phyloP scores from a whole-genome alignment of 306 rosid species.

The Fragaria nilgerrensis region DNA sequence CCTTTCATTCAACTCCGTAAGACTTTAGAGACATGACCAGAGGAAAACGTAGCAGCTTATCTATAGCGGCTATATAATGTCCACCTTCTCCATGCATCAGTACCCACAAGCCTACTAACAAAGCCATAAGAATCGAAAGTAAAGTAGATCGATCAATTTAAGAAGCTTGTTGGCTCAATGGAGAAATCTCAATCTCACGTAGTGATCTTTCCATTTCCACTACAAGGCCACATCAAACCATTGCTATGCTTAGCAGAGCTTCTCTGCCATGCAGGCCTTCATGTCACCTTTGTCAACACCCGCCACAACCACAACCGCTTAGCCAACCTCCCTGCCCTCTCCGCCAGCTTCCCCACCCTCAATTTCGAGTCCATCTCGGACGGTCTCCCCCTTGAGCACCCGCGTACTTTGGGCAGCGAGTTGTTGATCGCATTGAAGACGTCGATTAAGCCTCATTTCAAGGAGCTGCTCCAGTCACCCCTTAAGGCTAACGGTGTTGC shows the following conservation, averaged over 20 bases:
- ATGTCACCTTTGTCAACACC: slow-evolving; percentile 20
- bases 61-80: no score
- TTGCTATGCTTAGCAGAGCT: slow-evolving; percentile 19
- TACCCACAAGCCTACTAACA: neutral
- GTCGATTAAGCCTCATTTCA: neutral
- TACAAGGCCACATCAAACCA: slow-evolving; percentile 25
- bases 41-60: no score
- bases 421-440: neutral
- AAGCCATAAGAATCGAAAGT: neutral
- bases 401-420: neutral
- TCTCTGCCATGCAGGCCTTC: slow-evolving; percentile 15
- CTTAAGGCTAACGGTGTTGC: neutral
- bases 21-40: no score
- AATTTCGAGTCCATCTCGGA: slow-evolving; percentile 8
- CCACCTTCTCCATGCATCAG: neutral
- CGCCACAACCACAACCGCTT: slow-evolving; percentile 8
- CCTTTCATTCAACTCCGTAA: no score
- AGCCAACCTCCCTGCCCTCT: neutral
- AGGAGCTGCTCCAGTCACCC: neutral
- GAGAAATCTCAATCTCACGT: slow-evolving; percentile 11
- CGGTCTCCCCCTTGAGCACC: slow-evolving; percentile 8
- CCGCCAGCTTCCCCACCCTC: slow-evolving; percentile 13
- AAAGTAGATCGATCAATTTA: neutral
- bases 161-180: neutral
- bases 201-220: slow-evolving; percentile 12